Percentiles rank a stretch among this genome's conserved stretches.
Conservation (phyloP, 2,329 filamentous ascomycete genomes). For the Colletotrichum cereale region DNA sequence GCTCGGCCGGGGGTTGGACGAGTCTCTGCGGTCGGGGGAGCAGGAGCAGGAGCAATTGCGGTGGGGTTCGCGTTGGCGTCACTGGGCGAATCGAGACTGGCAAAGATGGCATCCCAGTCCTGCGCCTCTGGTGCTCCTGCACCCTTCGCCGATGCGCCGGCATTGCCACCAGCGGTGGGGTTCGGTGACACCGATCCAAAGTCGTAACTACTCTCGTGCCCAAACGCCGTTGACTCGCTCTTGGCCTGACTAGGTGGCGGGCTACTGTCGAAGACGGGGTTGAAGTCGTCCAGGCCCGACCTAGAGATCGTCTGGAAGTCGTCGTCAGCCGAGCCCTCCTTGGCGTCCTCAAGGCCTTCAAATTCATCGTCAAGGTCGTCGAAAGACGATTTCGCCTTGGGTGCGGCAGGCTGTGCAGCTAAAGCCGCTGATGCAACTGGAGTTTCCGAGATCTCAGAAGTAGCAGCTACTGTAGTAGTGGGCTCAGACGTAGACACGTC, state of each 20-base stretch:
- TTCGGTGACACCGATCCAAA: conserved; percentile 62
- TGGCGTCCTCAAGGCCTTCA: conserved; percentile 85
- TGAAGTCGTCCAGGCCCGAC: conserved; percentile 82
- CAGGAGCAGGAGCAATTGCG: conserved; percentile 41
- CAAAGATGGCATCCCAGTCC: conserved; percentile 97
- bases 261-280: conserved; percentile 83
- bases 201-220: conserved; percentile 70
- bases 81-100: conserved; percentile 74
- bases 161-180: conserved; percentile 50
- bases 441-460: conserved; percentile 37
- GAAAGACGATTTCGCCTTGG: conserved; percentile 66
- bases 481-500: conserved; percentile 12
- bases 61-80: conserved; percentile 43
- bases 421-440: conserved; percentile 43
- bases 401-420: conserved; percentile 42
- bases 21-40: conserved; percentile 42
- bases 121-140: conserved; percentile 65
- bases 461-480: conserved; percentile 48
- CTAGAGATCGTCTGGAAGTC: conserved; percentile 82
- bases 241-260: conserved; percentile 67
- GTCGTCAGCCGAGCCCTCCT: conserved; percentile 83
- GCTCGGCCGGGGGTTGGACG: conserved; percentile 67
- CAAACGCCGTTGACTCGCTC: conserved; percentile 66
- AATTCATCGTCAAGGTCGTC: conserved; percentile 86
- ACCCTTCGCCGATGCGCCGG: conserved; percentile 51